phyloP scores from a whole-genome alignment of 345 rosid species.

The Durio zibethinus region DNA sequence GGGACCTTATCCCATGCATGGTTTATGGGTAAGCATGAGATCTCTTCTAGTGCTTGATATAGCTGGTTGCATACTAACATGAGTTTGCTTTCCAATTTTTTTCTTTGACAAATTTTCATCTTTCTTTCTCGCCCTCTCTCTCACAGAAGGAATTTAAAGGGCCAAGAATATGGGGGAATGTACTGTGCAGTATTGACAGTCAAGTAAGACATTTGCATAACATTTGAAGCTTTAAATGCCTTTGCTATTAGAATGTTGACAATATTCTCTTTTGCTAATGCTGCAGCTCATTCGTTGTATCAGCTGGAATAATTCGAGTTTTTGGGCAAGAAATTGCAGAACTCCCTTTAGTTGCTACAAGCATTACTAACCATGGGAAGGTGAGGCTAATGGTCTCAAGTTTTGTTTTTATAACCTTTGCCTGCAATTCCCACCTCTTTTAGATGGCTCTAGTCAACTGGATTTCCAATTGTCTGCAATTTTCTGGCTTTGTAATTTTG shows the following conservation, averaged over 20 bases:
- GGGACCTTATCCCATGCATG: slow-evolving; percentile 86
- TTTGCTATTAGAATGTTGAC: slow-evolving; percentile 1
- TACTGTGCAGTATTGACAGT: slow-evolving; percentile 79
- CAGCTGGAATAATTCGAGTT: slow-evolving; percentile 75
- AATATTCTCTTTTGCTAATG: slow-evolving; percentile 11
- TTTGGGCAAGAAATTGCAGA: slow-evolving; percentile 90
- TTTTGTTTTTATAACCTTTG: neutral
- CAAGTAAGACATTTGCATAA: slow-evolving; percentile 52
- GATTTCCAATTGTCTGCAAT: neutral
- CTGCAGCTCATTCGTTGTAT: slow-evolving; percentile 70
- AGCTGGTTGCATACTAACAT: neutral
- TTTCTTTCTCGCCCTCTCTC: neutral
- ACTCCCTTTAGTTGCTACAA: slow-evolving; percentile 91
- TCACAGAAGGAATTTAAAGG: slow-evolving; percentile 61
- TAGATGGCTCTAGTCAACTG: neutral
- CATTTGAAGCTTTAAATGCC: neutral
- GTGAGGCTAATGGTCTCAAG: slow-evolving; percentile 32
- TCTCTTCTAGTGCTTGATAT: neutral
- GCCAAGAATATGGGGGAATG: slow-evolving; percentile 88
- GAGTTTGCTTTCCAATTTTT: neutral
- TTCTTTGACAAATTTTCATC: slow-evolving; percentile 5
- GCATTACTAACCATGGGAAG: slow-evolving; percentile 64
- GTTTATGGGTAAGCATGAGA: slow-evolving; percentile 75
- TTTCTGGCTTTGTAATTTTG: neutral
- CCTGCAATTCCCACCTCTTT: neutral